Percentiles rank a stretch among this genome's conserved stretches.
phyloP scores from a whole-genome alignment of 257 asterid genomes.

The Lantana camara region DNA sequence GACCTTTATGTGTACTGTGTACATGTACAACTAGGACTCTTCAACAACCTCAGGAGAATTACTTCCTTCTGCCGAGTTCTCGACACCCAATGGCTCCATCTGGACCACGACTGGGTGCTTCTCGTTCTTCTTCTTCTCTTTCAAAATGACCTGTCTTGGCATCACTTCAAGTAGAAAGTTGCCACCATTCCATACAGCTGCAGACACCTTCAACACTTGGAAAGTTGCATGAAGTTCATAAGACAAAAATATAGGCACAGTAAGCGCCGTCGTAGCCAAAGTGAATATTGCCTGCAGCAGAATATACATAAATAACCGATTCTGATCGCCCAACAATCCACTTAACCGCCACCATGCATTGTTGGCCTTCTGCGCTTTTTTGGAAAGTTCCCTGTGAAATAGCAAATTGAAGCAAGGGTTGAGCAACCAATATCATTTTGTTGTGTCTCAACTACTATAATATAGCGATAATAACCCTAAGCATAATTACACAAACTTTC shows the following conservation, averaged over 20 bases:
- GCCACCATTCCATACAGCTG: constrained; percentile 93
- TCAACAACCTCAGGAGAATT: constrained; percentile 26
- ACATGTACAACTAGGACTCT: constrained; percentile 30
- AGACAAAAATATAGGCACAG: constrained; percentile 90
- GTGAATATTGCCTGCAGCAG: constrained; percentile 86
- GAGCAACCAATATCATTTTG: too few relatives aligned
- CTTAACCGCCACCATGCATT: constrained; percentile 93
- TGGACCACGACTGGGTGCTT: constrained; percentile 39
- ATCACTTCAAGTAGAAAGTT: constrained; percentile 90
- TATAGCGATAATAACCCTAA: too few relatives aligned
- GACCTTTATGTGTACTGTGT: not conserved
- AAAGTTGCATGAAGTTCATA: constrained; percentile 66
- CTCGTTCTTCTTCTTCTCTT: constrained; percentile 79
- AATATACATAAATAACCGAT: constrained; percentile 89
- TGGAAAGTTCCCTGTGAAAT: constrained; percentile 72
- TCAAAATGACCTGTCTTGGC: constrained; percentile 87
- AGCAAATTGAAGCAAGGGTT: not conserved
- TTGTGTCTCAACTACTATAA: too few relatives aligned
- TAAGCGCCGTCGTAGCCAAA: constrained; percentile 80
- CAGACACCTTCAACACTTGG: constrained; percentile 87
- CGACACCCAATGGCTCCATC: constrained; percentile 23
- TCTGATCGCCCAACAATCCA: constrained; percentile 89
- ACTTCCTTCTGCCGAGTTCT: constrained; percentile 12
- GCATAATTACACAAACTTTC: too few relatives aligned
- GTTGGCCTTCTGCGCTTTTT: constrained; percentile 93